phyloP scores from a whole-genome alignment of 805 yeast genomes.

The Pichia cabralensis region DNA sequence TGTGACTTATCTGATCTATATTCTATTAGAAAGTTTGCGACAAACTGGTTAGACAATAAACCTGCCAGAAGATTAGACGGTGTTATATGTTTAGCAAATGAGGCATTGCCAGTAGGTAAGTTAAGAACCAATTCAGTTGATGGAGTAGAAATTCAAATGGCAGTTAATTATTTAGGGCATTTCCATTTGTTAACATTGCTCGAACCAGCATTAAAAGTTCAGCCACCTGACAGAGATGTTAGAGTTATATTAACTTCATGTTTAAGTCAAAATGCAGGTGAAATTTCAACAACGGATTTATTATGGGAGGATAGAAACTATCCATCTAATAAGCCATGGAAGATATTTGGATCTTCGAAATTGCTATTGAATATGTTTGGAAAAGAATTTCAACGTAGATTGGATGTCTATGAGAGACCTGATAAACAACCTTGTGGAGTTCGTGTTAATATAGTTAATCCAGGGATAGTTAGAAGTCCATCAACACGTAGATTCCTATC shows the following conservation, averaged over 20 bases:
- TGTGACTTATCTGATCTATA: conserved; percentile 70
- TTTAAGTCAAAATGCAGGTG: conserved; percentile 64
- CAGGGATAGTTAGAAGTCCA: conserved; percentile 87
- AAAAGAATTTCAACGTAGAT: conserved; percentile 63
- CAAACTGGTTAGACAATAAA: conserved; percentile 83
- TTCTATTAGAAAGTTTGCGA: conserved; percentile 81
- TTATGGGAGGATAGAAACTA: conserved; percentile 53
- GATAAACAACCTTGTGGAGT: conserved; percentile 67
- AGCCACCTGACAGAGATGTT: conserved; percentile 93
- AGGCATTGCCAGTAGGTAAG: conserved; percentile 58
- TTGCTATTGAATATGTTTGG: conserved; percentile 65
- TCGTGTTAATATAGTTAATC: conserved; percentile 69
- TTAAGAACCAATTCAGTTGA: conserved; percentile 62
- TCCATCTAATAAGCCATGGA: conserved; percentile 57
- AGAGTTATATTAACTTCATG: conserved; percentile 75
- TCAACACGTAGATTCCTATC: conserved; percentile 71
- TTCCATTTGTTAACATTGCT: conserved; percentile 71
- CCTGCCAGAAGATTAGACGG: conserved; percentile 92
- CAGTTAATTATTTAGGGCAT: conserved; percentile 72
- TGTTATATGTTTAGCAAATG: conserved; percentile 80
- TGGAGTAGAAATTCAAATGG: conserved; percentile 82
- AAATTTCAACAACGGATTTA: conserved; percentile 50
- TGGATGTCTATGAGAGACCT: conserved; percentile 49
- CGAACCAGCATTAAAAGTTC: conserved; percentile 76
- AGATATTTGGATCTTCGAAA: conserved; percentile 74